phyloP scores from a whole-genome alignment of 2,329 filamentous ascomycete genomes.

The Phaeosphaeria sp. region DNA sequence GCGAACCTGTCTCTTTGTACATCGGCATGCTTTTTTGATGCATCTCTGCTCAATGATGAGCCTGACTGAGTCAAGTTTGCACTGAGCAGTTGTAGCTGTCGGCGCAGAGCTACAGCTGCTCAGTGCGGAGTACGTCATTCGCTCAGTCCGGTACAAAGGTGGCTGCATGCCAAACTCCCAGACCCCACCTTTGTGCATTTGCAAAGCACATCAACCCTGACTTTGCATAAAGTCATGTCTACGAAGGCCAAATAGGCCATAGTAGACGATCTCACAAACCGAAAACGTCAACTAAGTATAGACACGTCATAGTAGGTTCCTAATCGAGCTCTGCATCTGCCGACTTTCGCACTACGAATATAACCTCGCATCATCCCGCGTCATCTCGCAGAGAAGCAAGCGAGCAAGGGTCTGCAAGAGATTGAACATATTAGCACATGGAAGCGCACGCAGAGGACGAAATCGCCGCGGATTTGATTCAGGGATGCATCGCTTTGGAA shows the following conservation, averaged over 20 bases:
- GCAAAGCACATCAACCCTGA: background rate
- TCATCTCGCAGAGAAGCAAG: background rate
- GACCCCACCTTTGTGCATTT: constrained; percentile 1
- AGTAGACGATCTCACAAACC: background rate
- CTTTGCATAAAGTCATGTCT: background rate
- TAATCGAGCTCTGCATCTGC: background rate
- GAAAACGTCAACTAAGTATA: background rate
- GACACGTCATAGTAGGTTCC: background rate
- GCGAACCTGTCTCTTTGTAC: background rate
- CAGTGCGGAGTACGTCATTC: background rate
- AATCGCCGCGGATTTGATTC: background rate
- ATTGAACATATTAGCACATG: background rate
- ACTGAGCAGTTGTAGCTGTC: no score
- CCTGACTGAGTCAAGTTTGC: no score
- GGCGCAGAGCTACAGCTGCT: background rate
- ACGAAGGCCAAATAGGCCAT: background rate
- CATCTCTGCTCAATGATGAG: no score
- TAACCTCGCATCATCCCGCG: background rate
- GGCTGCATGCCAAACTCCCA: background rate
- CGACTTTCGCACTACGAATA: background rate
- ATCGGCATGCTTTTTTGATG: background rate
- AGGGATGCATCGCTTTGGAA: background rate
- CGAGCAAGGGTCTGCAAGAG: background rate
- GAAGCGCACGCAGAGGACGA: background rate
- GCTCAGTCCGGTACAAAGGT: background rate